Percentiles rank a stretch among this genome's conserved stretches.
phyloP scores from a whole-genome alignment of 2,329 filamentous ascomycete species.

The Coniochaeta hoffmannii region DNA sequence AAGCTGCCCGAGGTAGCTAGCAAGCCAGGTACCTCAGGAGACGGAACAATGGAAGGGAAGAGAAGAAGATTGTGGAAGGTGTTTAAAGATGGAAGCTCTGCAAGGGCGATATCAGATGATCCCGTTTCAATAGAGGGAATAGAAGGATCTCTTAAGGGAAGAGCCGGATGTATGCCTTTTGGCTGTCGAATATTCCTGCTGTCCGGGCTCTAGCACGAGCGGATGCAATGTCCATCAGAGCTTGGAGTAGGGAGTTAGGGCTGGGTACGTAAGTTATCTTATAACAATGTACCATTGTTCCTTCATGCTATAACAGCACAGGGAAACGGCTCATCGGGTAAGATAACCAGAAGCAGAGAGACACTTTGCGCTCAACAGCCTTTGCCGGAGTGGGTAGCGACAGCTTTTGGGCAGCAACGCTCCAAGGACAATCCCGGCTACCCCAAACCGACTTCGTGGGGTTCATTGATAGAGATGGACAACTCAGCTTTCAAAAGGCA shows the following conservation, averaged over 20 bases:
- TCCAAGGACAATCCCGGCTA: slow-evolving; percentile 25
- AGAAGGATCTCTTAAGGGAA: slow-evolving; percentile 3
- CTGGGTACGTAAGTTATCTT: background rate
- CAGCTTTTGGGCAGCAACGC: slow-evolving; percentile 35
- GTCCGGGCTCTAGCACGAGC: slow-evolving; percentile 4
- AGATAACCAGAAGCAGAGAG: slow-evolving; percentile 1
- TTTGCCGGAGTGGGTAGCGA: slow-evolving; percentile 26
- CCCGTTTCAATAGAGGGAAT: slow-evolving; percentile 4
- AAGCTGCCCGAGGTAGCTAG: background rate
- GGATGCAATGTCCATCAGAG: slow-evolving; percentile 2
- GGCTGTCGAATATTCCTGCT: slow-evolving; percentile 2
- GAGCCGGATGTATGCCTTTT: slow-evolving; percentile 3
- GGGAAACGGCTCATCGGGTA: slow-evolving; percentile 13
- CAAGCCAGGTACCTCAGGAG: background rate
- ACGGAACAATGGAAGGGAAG: background rate
- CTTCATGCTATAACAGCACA: background rate
- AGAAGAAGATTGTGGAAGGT: background rate
- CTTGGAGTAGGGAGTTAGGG: background rate
- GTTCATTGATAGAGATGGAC: slow-evolving; percentile 2
- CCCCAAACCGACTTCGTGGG: slow-evolving; percentile 15
- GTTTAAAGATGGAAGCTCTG: background rate
- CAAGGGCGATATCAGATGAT: slow-evolving; percentile 7
- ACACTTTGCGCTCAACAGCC: slow-evolving; percentile 17
- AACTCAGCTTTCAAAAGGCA: background rate
- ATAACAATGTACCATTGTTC: background rate